Conservation (phyloP, 345 rosid species). For the Mallotus nudiflorus region DNA sequence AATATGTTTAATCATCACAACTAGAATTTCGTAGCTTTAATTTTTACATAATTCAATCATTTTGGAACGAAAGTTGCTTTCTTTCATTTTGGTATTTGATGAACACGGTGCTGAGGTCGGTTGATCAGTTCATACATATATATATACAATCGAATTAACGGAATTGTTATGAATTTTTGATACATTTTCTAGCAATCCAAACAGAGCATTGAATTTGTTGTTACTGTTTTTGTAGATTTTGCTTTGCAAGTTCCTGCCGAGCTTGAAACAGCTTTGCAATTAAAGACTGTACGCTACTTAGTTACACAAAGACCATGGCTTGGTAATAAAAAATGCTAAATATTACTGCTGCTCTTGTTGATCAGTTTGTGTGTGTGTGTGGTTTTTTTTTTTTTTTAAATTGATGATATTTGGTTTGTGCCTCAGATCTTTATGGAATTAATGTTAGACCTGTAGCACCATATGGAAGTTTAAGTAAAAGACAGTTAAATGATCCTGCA, state of each 20-base stretch:
- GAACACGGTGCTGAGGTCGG: background rate
- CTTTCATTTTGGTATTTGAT: background rate
- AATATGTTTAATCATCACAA: background rate
- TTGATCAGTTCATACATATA: no score
- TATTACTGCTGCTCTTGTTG: background rate
- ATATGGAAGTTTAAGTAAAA: constrained; percentile 68
- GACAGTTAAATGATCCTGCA: constrained; percentile 62
- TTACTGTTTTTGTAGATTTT: constrained; percentile 38
- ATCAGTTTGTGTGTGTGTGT: background rate
- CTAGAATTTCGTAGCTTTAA: background rate
- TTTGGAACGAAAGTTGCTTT: background rate
- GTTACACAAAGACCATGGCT: constrained; percentile 90
- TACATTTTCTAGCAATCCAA: background rate
- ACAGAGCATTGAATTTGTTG: no score
- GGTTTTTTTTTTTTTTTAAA: background rate
- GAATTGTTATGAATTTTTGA: no score
- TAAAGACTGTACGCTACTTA: constrained; percentile 66
- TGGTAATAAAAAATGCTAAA: constrained; percentile 42
- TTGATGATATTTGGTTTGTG: background rate
- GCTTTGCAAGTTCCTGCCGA: constrained; percentile 60
- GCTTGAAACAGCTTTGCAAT: constrained; percentile 77
- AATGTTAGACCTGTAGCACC: constrained; percentile 87
- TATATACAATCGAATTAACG: no score
- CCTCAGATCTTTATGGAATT: constrained; percentile 82
- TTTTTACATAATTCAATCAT: background rate